These are phyloP conservation scores for Leucocoprinus birnbaumii DNA, from an alignment of 768 basidiomycete genomes.

Conservation along the genomic window DNA sequence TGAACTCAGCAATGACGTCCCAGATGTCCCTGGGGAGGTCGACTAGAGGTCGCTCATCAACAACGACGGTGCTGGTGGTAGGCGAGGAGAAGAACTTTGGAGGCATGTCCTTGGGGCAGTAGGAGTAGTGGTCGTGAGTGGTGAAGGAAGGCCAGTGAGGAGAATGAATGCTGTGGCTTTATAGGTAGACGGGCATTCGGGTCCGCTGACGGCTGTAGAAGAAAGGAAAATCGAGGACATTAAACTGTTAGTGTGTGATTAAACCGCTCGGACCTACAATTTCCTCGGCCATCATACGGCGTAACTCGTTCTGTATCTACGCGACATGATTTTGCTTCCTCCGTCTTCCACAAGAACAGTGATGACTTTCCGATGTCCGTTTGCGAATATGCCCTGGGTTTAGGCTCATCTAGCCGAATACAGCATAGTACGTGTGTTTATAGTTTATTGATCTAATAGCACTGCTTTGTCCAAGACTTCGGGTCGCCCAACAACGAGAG, in stretches of 20 bases:
- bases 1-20: constrained; percentile 26
- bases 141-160: not conserved
- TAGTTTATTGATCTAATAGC: no score
- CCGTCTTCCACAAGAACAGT: no score
- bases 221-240: not conserved
- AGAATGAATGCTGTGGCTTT: not conserved
- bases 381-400: no score
- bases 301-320: no score
- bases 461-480: no score
- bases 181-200: constrained; percentile 8
- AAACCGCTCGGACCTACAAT: constrained; percentile 1
- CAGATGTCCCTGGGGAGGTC: constrained; percentile 31
- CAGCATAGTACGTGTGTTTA: no score
- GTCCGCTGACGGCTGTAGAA: not conserved
- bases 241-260: not conserved
- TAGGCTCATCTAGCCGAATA: no score
- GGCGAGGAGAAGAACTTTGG: not conserved
- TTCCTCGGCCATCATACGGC: no score
- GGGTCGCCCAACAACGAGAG: no score
- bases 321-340: no score
- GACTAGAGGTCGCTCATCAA: not conserved
- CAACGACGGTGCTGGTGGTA: not conserved
- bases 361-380: no score
- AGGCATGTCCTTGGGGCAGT: not conserved
- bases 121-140: not conserved